Evolutionary conservation across 2,329 filamentous ascomycete species (phyloP), one percentile per base, ranked within the genome.

Genomic region (Tolypocladium amazonense): DNA sequence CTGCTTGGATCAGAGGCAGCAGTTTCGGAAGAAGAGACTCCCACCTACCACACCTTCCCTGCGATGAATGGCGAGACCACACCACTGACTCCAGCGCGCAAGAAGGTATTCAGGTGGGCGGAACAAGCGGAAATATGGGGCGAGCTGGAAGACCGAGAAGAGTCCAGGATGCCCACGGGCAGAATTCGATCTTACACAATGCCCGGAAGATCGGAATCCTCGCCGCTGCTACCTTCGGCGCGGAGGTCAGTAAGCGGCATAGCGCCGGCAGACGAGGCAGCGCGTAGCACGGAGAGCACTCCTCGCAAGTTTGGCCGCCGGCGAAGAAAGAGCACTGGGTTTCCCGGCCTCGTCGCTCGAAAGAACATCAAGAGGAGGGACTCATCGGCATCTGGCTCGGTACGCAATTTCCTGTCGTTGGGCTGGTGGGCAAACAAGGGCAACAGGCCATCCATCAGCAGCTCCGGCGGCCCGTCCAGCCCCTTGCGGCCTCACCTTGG

Each of bases 111-210:
- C 45, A 70, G 84, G 58, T 84, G 83, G 79, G 77, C 84, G 60
- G 89, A 94, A 69, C 83, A 84, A 1, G 86, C 85, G 41, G 89
- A 94, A 66, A 94, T 96, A 38, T 96, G 91, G 92, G 89, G 86
- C 59, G 91, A 95, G 70, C 79, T 96, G 18, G 88, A 94, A 68
- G 92, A 96, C 66, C 85, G 88, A 47, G 81, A 84, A 57, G 73
- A 75, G 25, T 71, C 75, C 37, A 75, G 71, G 60, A 74, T 76
- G 57, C 71, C 75, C 0, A 65, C 71, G 4, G 71, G 68, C 50
- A 74, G 79, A 54, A 69, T 74, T 30, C 77, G 81, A 18, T 81
- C 81, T 14, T 79, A 73, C 58, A 82, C 81, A 2, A 61, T 83
- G 41, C 79, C 81, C 0, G 71, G 68, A 1, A 67, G 70, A 23